Percentiles rank a stretch among this genome's conserved stretches.
phyloP scores from a whole-genome alignment of 148 eudicot genomes.

The Euryodendron excelsum region DNA sequence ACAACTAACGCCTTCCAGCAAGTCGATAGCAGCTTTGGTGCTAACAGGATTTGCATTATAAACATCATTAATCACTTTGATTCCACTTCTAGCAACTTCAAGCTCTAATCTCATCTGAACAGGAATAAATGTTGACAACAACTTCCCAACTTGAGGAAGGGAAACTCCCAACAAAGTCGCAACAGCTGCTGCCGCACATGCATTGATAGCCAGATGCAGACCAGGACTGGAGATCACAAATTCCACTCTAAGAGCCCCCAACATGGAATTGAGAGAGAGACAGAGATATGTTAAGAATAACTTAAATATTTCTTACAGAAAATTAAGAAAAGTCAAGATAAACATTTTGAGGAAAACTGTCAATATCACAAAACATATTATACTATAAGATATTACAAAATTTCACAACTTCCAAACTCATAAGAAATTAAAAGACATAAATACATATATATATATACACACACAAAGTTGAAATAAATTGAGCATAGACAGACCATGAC shows the following conservation, averaged over 20 bases:
- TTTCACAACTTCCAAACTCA: background rate
- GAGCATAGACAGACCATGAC: too few species aligned
- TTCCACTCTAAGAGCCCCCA: background rate
- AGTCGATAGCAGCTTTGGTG: conserved; percentile 16
- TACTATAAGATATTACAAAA: too few species aligned
- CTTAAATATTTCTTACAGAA: background rate
- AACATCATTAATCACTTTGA: conserved; percentile 11
- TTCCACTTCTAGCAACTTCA: conserved; percentile 4
- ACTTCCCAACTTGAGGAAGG: conserved; percentile 12
- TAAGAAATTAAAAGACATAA: background rate
- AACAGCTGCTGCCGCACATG: conserved; percentile 21
- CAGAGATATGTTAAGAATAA: background rate
- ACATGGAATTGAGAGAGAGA: background rate
- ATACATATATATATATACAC: too few species aligned
- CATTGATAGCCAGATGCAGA: conserved; percentile 13
- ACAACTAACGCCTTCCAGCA: background rate
- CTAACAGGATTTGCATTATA: conserved; percentile 16
- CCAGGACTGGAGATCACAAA: conserved; percentile 16
- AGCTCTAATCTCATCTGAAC: conserved; percentile 10
- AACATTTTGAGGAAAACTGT: background rate
- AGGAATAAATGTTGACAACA: conserved; percentile 10
- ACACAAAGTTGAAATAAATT: too few species aligned
- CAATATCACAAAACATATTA: background rate
- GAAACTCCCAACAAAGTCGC: conserved; percentile 1
- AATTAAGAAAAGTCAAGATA: too few species aligned